Conservation (phyloP, 1,284 basidiomycete genomes). For the Peniophora sp. region DNA sequence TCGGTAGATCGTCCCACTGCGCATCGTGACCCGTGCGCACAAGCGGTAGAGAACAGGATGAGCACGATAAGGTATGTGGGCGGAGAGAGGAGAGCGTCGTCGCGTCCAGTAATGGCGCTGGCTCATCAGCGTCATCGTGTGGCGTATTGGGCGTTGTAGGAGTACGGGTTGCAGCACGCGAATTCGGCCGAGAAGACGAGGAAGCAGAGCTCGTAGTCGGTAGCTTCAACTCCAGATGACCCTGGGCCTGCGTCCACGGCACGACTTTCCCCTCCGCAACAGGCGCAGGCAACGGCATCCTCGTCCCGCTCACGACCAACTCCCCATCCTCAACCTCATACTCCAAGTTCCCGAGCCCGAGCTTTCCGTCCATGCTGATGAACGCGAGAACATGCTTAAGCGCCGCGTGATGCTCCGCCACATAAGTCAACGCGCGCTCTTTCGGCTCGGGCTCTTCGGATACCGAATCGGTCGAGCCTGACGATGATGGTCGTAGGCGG, state of each 20-base stretch:
- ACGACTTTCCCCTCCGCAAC: constrained; percentile 49
- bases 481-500: neutral
- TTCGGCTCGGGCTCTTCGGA: neutral
- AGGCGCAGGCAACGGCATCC: constrained; percentile 58
- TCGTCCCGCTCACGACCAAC: constrained; percentile 33
- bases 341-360: constrained; percentile 42
- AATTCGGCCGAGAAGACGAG: no score
- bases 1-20: constrained; percentile 79
- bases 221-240: constrained; percentile 15
- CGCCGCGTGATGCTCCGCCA: constrained; percentile 82
- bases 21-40: constrained; percentile 41
- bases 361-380: constrained; percentile 33
- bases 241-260: constrained; percentile 34
- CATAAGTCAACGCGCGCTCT: constrained; percentile 51
- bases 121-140: constrained; percentile 16
- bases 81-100: constrained; percentile 43
- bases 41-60: constrained; percentile 70
- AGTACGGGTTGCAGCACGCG: no score
- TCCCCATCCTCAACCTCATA: constrained; percentile 46
- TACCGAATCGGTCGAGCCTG: no score
- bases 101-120: constrained; percentile 56
- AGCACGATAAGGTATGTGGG: constrained; percentile 61
- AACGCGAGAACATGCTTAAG: constrained; percentile 71
- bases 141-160: constrained; percentile 3
- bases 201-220: constrained; percentile 6